phyloP scores from a whole-genome alignment of 2,329 filamentous ascomycete species.

The Calonectria leucothoes region DNA sequence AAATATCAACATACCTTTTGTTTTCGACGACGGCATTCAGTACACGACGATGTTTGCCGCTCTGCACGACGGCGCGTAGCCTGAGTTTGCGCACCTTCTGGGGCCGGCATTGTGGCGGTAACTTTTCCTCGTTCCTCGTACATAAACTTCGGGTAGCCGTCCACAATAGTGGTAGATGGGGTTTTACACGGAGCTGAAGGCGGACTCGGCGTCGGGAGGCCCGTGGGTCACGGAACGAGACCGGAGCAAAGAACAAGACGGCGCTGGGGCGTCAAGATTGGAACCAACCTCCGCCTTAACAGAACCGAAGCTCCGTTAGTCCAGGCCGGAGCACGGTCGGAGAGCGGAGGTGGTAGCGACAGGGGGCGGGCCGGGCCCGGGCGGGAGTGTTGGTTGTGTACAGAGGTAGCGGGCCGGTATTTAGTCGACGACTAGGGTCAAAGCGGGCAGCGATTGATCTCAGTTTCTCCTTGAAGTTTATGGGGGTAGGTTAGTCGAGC shows the following conservation, averaged over 20 bases:
- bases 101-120: slow-evolving; percentile 29
- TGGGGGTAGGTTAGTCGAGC: neutral
- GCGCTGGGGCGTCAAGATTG: slow-evolving; percentile 15
- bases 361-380: slow-evolving; percentile 21
- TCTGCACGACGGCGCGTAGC: slow-evolving; percentile 35
- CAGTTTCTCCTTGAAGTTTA: slow-evolving; percentile 2
- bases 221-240: neutral
- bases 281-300: slow-evolving; percentile 20
- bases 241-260: neutral
- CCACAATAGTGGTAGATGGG: neutral
- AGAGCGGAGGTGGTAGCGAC: slow-evolving; percentile 24
- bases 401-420: slow-evolving; percentile 10
- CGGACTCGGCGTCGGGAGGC: neutral
- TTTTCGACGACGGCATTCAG: slow-evolving; percentile 63
- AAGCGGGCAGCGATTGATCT: slow-evolving; percentile 11
- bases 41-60: slow-evolving; percentile 56
- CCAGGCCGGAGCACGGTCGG: slow-evolving; percentile 16
- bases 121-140: neutral
- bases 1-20: slow-evolving; percentile 55
- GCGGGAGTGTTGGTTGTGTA: slow-evolving; percentile 12
- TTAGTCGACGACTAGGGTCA: slow-evolving; percentile 14
- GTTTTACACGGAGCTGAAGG: neutral
- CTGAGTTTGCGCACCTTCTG: slow-evolving; percentile 33
- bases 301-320: slow-evolving; percentile 22
- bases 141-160: neutral